A percentile compares a stretch with the other conserved stretches of the same genome.
phyloP scores from a whole-genome alignment of 257 asterid genomes.

The Penstemon newberryi region DNA sequence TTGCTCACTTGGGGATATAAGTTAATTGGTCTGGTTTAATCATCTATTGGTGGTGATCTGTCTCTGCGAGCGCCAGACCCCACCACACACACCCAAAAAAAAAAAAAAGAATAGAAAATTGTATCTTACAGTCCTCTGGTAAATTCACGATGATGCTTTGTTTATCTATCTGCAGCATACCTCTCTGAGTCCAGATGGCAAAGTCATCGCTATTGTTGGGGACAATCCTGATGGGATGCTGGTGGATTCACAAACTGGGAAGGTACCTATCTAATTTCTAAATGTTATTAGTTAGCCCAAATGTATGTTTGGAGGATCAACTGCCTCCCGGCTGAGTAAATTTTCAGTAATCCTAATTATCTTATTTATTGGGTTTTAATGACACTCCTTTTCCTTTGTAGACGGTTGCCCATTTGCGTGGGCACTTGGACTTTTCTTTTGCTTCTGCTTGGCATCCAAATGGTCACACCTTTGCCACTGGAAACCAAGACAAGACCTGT shows the following conservation, averaged over 20 bases:
- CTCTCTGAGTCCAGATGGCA: conserved; percentile 65
- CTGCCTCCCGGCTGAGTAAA: neutral
- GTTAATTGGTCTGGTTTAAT: neutral
- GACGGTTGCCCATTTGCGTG: conserved; percentile 50
- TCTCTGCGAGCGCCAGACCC: no score
- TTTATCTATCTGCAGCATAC: conserved; percentile 49
- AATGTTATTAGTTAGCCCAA: neutral
- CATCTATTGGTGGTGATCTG: no score
- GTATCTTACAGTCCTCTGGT: no score
- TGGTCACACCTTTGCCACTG: conserved; percentile 60
- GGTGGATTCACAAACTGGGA: conserved; percentile 67
- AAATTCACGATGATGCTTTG: conserved; percentile 4
- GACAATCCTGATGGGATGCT: conserved; percentile 67
- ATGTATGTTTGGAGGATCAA: neutral
- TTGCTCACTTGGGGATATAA: conserved; percentile 1
- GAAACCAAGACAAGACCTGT: conserved; percentile 76
- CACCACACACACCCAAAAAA: no score
- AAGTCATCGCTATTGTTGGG: conserved; percentile 60
- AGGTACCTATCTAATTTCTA: conserved; percentile 40
- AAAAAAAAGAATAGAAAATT: no score
- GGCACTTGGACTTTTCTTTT: conserved; percentile 65
- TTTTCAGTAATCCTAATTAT: neutral
- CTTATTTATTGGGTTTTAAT: neutral
- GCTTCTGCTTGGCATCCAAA: conserved; percentile 79
- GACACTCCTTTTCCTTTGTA: conserved; percentile 24